A percentile compares a stretch with the other conserved stretches of the same genome.
These are phyloP conservation scores for Emergomyces orientalis DNA, from an alignment of 2,329 filamentous ascomycete species.

Conservation along the genomic window DNA sequence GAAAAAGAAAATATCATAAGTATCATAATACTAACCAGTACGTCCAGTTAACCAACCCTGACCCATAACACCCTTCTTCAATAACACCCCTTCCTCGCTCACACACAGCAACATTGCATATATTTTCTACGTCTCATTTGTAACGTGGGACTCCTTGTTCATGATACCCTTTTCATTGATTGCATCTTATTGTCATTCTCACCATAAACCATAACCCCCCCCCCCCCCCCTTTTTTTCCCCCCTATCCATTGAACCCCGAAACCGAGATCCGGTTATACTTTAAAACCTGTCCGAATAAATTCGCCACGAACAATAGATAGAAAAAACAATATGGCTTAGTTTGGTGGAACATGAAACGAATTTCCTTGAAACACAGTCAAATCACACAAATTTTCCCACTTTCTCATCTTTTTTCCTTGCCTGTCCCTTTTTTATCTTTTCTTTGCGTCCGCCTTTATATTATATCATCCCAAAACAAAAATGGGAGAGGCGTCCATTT, in stretches of 20 bases:
- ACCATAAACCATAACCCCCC: neutral
- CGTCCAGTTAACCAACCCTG: slow-evolving; percentile 9
- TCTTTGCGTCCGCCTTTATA: neutral
- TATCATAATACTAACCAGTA: neutral
- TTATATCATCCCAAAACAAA: neutral
- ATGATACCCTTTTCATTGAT: slow-evolving; percentile 4
- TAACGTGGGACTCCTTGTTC: neutral
- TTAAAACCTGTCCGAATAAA: neutral
- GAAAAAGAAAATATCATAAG: neutral
- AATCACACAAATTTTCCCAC: neutral
- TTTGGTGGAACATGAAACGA: neutral
- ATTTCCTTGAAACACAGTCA: slow-evolving; percentile 1
- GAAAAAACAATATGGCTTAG: neutral
- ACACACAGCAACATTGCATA: neutral
- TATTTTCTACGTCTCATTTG: slow-evolving; percentile 1
- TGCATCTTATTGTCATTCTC: slow-evolving; percentile 1
- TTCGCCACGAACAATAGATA: neutral
- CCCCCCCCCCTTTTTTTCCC: neutral
- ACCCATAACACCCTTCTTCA: slow-evolving; percentile 5
- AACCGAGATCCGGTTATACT: neutral
- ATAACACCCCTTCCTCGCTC: neutral
- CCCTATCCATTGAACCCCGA: neutral
- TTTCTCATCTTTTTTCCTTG: neutral
- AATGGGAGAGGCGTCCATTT: neutral
- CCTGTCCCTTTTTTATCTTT: neutral